phyloP scores from a whole-genome alignment of 129 eudicot species.

The Arctium minus region DNA sequence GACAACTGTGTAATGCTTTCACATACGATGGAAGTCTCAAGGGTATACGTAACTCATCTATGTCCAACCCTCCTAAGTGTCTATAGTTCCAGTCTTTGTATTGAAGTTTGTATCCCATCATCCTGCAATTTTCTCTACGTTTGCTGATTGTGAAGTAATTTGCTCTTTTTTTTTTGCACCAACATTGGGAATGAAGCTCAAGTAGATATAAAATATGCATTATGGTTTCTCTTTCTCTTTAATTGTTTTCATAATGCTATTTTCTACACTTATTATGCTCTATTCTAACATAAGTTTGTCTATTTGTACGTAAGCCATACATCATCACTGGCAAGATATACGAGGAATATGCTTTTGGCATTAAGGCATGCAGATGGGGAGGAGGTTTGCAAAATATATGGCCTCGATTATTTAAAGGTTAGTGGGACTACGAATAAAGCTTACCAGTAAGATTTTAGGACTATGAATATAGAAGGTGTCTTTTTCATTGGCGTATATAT shows the following conservation, averaged over 20 bases:
- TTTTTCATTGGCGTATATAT: slow-evolving; percentile 8
- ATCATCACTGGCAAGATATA: slow-evolving; percentile 62
- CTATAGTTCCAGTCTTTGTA: no score
- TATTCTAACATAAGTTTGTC: slow-evolving; percentile 13
- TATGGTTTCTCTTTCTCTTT: background rate
- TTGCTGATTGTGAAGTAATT: no score
- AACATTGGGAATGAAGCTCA: no score
- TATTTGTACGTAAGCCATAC: slow-evolving; percentile 56
- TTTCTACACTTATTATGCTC: background rate
- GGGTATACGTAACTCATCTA: no score
- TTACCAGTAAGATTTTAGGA: background rate
- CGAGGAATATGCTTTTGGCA: slow-evolving; percentile 57
- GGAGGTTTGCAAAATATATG: slow-evolving; percentile 64
- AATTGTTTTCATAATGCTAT: background rate
- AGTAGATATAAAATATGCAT: no score
- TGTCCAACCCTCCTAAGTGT: no score
- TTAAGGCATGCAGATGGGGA: slow-evolving; percentile 78
- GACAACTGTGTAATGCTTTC: no score
- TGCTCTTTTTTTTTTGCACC: no score
- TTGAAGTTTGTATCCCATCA: no score
- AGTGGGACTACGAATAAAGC: slow-evolving; percentile 10
- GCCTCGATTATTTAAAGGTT: slow-evolving; percentile 45
- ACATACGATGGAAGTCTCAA: no score
- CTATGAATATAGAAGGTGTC: background rate
- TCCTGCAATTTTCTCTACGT: no score